These are phyloP conservation scores for Limnomonas spitsbergensis DNA, from an alignment of 139 green algal species.

Conservation along the genomic window DNA sequence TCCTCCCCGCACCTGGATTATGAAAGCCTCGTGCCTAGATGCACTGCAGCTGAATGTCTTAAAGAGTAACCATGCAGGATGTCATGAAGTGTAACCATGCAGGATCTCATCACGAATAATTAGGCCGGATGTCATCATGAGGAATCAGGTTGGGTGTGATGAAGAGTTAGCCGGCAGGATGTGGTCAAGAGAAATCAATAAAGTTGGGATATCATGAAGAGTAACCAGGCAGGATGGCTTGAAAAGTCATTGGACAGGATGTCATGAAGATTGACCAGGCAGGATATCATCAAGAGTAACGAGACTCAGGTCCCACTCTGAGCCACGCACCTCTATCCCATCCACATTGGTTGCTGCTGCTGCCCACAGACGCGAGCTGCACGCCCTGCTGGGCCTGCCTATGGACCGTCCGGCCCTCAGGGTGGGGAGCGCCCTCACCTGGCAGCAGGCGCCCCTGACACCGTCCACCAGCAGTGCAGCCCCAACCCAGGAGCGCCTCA, in stretches of 20 bases:
- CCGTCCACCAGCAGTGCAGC: background rate
- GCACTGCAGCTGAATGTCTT: no score
- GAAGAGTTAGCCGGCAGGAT: no score
- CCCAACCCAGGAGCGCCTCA: slow-evolving; percentile 26
- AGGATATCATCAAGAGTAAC: no score
- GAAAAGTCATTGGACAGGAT: no score
- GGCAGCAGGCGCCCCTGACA: background rate
- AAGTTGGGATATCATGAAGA: no score
- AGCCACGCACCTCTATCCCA: no score
- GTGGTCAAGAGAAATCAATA: no score
- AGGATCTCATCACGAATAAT: background rate
- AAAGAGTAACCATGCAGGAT: background rate
- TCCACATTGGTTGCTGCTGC: background rate
- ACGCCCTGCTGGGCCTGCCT: slow-evolving; percentile 68
- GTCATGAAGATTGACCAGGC: no score
- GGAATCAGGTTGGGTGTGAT: background rate
- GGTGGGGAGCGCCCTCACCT: slow-evolving; percentile 46
- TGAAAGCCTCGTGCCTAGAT: background rate
- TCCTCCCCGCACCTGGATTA: background rate
- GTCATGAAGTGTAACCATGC: background rate
- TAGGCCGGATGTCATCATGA: background rate
- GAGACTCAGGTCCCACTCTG: no score
- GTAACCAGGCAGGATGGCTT: no score
- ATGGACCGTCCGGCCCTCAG: slow-evolving; percentile 71
- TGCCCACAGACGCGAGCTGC: slow-evolving; percentile 35